Conservation (phyloP, 805 yeast species). For the Starmerella apis region DNA sequence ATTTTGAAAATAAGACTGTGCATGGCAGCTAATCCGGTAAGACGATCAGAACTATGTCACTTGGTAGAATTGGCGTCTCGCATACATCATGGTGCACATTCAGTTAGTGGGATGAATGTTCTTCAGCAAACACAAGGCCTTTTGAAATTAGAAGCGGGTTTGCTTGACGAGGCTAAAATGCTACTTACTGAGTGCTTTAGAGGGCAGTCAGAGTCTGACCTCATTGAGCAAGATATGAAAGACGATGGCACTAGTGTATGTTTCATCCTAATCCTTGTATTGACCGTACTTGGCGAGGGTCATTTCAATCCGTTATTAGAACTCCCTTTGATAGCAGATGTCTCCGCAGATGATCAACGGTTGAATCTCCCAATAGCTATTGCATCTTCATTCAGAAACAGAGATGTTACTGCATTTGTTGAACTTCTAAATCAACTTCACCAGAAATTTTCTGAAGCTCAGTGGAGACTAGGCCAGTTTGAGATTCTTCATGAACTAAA, state of each 20-base stretch:
- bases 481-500: not conserved
- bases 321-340: not conserved
- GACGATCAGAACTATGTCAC: not conserved
- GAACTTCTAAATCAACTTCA: not conserved
- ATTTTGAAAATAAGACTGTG: not conserved
- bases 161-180: not conserved
- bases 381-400: not conserved
- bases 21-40: not conserved
- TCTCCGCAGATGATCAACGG: not conserved
- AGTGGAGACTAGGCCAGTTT: not conserved
- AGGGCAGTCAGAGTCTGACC: conserved; percentile 5
- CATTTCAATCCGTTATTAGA: not conserved
- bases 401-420: not conserved
- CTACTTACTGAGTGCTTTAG: not conserved
- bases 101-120: not conserved
- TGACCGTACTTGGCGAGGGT: conserved; percentile 3
- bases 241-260: not conserved
- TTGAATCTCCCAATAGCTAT: not conserved
- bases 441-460: not conserved
- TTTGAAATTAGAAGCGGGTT: not conserved
- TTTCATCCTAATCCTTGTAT: conserved; percentile 4
- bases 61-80: not conserved
- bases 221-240: not conserved
- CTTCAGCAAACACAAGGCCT: conserved; percentile 1
- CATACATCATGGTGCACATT: not conserved